Conservation (phyloP, 2,329 filamentous ascomycete species). For the Venturia nashicola region DNA sequence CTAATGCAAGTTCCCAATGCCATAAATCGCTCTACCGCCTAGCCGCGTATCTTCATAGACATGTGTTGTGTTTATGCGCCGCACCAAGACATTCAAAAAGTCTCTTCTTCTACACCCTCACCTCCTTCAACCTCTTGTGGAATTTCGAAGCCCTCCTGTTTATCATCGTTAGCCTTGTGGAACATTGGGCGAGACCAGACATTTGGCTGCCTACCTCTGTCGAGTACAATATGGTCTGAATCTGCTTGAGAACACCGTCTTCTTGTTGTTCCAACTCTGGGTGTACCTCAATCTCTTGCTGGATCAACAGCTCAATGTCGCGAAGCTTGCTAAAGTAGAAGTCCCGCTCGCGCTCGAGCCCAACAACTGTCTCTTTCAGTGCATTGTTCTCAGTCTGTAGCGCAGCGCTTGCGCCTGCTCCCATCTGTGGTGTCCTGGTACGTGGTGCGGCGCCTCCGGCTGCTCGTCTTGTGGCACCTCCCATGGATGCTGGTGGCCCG, state of each 20-base stretch:
- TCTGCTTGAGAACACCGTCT: conserved; percentile 82
- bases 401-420: conserved; percentile 53
- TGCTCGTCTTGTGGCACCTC: conserved; percentile 33
- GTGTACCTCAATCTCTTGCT: conserved; percentile 84
- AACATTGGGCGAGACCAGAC: background rate
- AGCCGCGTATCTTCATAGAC: background rate
- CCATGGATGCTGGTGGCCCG: conserved; percentile 43
- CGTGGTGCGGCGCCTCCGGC: conserved; percentile 29
- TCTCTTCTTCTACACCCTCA: conserved; percentile 60
- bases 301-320: conserved; percentile 89
- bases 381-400: conserved; percentile 76
- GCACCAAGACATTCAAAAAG: conserved; percentile 40
- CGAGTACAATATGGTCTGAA: conserved; percentile 93
- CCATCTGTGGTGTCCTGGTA: conserved; percentile 27
- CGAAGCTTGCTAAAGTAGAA: conserved; percentile 99
- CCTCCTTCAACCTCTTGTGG: conserved; percentile 61
- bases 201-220: conserved; percentile 52
- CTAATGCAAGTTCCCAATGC: conserved; percentile 3
- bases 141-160: conserved; percentile 61
- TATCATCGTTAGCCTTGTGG: background rate
- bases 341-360: conserved; percentile 89
- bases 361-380: conserved; percentile 89
- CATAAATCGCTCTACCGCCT: background rate
- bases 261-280: conserved; percentile 92
- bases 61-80: background rate